phyloP scores from a whole-genome alignment of 352 stramenopile species.

The Globisporangium irregulare region DNA sequence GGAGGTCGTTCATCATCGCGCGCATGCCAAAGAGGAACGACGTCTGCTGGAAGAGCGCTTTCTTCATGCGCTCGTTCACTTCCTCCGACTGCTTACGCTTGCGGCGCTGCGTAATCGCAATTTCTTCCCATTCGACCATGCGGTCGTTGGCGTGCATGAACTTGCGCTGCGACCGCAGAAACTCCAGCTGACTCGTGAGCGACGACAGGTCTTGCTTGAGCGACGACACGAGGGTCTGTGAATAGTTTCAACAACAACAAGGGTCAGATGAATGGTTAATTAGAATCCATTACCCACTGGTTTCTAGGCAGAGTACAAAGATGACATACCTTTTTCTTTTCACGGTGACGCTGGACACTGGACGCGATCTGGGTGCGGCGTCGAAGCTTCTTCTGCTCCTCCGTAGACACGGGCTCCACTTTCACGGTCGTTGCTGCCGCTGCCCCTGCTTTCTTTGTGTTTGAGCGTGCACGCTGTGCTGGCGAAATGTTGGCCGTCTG shows the following conservation, averaged over 20 bases:
- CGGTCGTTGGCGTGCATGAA: constrained; percentile 38
- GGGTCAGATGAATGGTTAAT: neutral
- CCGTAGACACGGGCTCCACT: constrained; percentile 27
- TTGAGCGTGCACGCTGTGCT: neutral
- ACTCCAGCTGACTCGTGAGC: constrained; percentile 39
- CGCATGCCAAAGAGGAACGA: constrained; percentile 54
- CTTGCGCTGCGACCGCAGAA: constrained; percentile 41
- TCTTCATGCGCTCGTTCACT: constrained; percentile 53
- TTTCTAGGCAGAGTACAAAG: neutral
- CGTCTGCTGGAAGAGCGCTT: constrained; percentile 69
- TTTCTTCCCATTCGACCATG: constrained; percentile 55
- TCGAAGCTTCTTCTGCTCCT: constrained; percentile 59
- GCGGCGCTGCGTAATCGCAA: constrained; percentile 55
- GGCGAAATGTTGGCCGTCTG: constrained; percentile 3
- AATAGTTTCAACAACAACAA: neutral
- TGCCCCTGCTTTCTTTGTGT: neutral
- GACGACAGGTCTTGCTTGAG: constrained; percentile 43
- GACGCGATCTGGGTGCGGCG: constrained; percentile 59
- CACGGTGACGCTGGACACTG: constrained; percentile 60
- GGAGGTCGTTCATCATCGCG: constrained; percentile 37
- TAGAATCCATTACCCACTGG: neutral
- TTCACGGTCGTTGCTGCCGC: constrained; percentile 1
- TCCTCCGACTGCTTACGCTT: constrained; percentile 59
- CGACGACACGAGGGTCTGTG: constrained; percentile 36
- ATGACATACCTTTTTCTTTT: constrained; percentile 52